These are phyloP conservation scores for Phytopythium ostracodes DNA, from an alignment of 352 stramenopile species.

Conservation along the genomic window DNA sequence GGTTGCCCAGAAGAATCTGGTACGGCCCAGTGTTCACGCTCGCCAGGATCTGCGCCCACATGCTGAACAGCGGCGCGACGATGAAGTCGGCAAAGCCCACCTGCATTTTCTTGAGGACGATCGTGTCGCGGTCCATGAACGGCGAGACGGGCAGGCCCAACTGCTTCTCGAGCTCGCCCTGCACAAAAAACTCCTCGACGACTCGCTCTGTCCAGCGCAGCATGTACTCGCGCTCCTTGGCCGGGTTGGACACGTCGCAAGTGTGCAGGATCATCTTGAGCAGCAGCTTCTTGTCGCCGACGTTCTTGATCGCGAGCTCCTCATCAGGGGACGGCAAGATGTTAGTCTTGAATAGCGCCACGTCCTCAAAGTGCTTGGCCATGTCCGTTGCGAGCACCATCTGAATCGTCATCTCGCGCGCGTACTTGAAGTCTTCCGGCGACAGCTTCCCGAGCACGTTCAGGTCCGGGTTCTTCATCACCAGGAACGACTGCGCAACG, in stretches of 20 bases:
- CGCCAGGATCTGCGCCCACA: constrained; percentile 79
- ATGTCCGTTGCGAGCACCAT: constrained; percentile 91
- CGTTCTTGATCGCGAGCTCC: constrained; percentile 72
- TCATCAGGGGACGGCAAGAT: constrained; percentile 67
- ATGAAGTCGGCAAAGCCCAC: constrained; percentile 95
- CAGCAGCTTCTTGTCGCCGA: constrained; percentile 85
- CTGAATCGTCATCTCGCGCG: constrained; percentile 86
- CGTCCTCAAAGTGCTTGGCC: constrained; percentile 87
- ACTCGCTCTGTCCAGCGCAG: constrained; percentile 92
- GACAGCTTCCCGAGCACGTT: constrained; percentile 80
- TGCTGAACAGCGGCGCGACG: constrained; percentile 81
- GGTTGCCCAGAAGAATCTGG: constrained; percentile 65
- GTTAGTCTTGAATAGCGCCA: constrained; percentile 85
- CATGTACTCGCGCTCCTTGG: constrained; percentile 85
- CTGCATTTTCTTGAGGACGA: constrained; percentile 92
- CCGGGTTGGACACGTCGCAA: constrained; percentile 94
- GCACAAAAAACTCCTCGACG: constrained; percentile 94
- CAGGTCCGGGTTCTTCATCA: constrained; percentile 87
- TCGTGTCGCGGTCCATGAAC: constrained; percentile 92
- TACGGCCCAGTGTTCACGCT: constrained; percentile 68
- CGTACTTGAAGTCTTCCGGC: constrained; percentile 81
- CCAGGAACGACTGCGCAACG: constrained; percentile 83
- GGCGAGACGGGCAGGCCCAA: constrained; percentile 85
- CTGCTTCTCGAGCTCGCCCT: constrained; percentile 95
- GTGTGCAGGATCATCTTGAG: constrained; percentile 90